Evolutionary conservation across 306 rosid genomes (phyloP), one percentile per base, ranked within the genome.

Genomic region (Trichosanthes truncata): DNA sequence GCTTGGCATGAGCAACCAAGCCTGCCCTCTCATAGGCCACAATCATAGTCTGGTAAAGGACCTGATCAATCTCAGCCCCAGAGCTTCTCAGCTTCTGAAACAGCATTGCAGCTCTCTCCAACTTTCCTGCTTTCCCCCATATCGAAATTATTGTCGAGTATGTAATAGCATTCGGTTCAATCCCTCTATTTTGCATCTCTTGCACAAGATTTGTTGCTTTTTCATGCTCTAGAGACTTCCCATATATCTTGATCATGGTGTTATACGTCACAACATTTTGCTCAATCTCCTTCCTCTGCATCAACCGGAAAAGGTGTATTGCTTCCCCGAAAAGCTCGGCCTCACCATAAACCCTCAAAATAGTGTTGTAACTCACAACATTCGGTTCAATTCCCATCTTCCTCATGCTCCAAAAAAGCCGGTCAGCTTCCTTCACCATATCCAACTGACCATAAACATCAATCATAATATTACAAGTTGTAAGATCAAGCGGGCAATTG

Each of bases 381-480:
- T 68, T 89, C 15, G 98, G 98, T 74, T 89, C 91, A 52, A 94
- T 81, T 56, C 91, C 98, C 84, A 92, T 83, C 83, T 92, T 92
- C 84, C 92, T 88, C 97, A 94, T 89, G 82, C 98, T 89, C 98
- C 98, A 92, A 80, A 94, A 94, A 79, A 94, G 85, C 57, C 92
- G 79, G 74, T 94, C 98, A 11, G 97, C 97, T 80, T 92, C 98
- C 87, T 89, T 91, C 40, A 87, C 94, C 98, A 94, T 91, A 60
- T 92, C 93, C 77, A 94, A 88, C 89, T 89, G 98, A 80, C 98
- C 98, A 62, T 94, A 94, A 63, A 91, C 97, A 87, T 94, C 98
- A 76, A 94, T 91, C 97, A 94, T 90, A n/a, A 94, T 81, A 83
- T 94, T 94, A 80, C 97, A 94, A 0, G 93, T 92, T 1, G 93